Evolutionary conservation across 345 rosid species (phyloP), one percentile per base, ranked within the genome.

Genomic region (Arabidopsis thaliana): DNA sequence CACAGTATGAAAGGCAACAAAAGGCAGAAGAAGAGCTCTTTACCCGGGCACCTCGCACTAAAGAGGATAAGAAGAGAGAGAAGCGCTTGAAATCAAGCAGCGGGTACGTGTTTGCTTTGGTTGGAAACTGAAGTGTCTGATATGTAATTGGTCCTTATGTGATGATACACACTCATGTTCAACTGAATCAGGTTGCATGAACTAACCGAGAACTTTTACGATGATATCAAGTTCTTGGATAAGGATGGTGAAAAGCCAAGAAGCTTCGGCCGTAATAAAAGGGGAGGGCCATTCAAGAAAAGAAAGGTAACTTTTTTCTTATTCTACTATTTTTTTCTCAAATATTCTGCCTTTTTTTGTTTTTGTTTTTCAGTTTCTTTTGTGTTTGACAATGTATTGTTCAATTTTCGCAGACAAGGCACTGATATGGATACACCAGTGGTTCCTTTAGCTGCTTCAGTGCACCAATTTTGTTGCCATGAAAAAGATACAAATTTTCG

Each of bases 1-100:
- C 84, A 67, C 84, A 86, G 60, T 78, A 75, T 84, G 94, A 89
- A 78, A 83, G 83, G 59, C 96, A 91, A 65, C 89, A 87, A 16
- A 46, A 57, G 55, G 84, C 67, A 71, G 97, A 95, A 79, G 99
- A 95, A 83, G 97, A 90, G 12, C 88, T 83, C 72, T 92, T 95
- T 73, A 79, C 76, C 34, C 86, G 96, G 23, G 96, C 87, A 74
- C 88, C 96, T 60, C 70, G 90, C 58, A 83, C 96, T 2, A 92
- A 81, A 85, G 67, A 68, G 78, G 96, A 95, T 79, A 95, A 87
- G 76, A 85, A 77, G 83, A 78, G 69, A 83, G 87, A 84, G 74
- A 95, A 90, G 79, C 87, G 83, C 79, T 81, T 90, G 69, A 79
- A 90, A 82, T 87, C 97, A 60, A 79, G 90, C 83, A 86, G 83